phyloP scores from a whole-genome alignment of 2,329 filamentous ascomycete species.

The Ophiocordyceps camponoti-saundersi region DNA sequence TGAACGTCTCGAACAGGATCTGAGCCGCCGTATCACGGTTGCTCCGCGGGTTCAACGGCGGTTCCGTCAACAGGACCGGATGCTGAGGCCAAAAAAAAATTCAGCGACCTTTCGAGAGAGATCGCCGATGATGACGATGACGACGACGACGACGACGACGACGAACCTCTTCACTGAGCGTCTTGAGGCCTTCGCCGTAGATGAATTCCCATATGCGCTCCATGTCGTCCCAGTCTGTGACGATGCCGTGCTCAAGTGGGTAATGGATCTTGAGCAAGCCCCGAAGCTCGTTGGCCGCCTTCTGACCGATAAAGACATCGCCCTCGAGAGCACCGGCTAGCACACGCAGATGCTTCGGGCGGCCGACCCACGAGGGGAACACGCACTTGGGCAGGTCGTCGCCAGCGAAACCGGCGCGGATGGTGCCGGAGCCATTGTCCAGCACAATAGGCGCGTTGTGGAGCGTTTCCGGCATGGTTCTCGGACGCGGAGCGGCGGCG shows the following conservation, averaged over 20 bases:
- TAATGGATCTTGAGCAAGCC: constrained; percentile 92
- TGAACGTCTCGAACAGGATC: constrained; percentile 97
- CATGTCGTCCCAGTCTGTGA: constrained; percentile 99
- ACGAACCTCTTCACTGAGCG: constrained; percentile 79
- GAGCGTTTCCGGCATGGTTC: constrained; percentile 42
- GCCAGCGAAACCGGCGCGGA: constrained; percentile 89
- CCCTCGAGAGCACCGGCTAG: constrained; percentile 93
- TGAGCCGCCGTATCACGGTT: constrained; percentile 95
- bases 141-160: background rate
- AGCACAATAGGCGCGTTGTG: constrained; percentile 98
- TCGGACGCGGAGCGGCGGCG: background rate
- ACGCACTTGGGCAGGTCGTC: constrained; percentile 92
- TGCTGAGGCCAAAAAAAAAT: constrained; percentile 37
- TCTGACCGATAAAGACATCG: constrained; percentile 89
- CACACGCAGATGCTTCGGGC: constrained; percentile 87
- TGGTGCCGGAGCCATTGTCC: constrained; percentile 96
- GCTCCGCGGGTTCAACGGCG: constrained; percentile 82
- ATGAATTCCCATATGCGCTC: constrained; percentile 98
- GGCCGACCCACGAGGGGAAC: constrained; percentile 92
- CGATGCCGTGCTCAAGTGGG: constrained; percentile 91
- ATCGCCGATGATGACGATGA: background rate
- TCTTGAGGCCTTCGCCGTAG: constrained; percentile 90
- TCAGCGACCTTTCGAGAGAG: background rate
- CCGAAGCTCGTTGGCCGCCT: constrained; percentile 72
- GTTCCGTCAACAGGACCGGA: constrained; percentile 88